These are phyloP conservation scores for Tetracladium setigerum DNA, from an alignment of 495 filamentous ascomycete species.

Conservation along the genomic window DNA sequence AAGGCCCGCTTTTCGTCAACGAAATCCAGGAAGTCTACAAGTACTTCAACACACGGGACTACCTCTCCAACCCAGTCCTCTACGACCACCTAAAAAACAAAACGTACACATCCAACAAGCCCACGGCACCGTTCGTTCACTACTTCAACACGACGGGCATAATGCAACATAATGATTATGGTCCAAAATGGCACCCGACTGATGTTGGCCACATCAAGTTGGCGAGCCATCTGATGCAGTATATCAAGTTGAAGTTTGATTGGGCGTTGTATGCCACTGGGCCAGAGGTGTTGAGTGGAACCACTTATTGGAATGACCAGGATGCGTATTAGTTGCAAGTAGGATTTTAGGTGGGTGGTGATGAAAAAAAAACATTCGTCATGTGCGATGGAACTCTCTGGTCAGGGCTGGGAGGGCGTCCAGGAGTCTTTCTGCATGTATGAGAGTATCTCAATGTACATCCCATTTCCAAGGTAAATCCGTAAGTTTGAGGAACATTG, in stretches of 20 bases:
- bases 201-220: slow-evolving; percentile 63
- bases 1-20: slow-evolving; percentile 38
- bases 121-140: slow-evolving; percentile 48
- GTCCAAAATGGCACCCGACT: slow-evolving; percentile 54
- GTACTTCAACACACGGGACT: slow-evolving; percentile 45
- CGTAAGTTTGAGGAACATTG: no score
- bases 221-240: slow-evolving; percentile 50
- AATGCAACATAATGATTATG: slow-evolving; percentile 63
- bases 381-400: no score
- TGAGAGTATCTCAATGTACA: no score
- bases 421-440: no score
- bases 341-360: no score
- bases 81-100: slow-evolving; percentile 38
- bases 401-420: no score
- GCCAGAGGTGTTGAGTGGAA: slow-evolving; percentile 57
- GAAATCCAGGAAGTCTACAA: slow-evolving; percentile 48
- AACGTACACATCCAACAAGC: slow-evolving; percentile 26
- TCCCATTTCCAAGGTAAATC: no score
- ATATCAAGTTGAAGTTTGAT: slow-evolving; percentile 38
- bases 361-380: no score
- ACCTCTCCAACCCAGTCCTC: slow-evolving; percentile 32
- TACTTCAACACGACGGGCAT: slow-evolving; percentile 63
- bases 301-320: slow-evolving; percentile 53
- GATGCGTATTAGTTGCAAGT: slow-evolving; percentile 30
- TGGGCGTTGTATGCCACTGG: slow-evolving; percentile 56